Evolutionary conservation across 345 rosid genomes (phyloP).

Genomic region (Citrus hindsii): DNA sequence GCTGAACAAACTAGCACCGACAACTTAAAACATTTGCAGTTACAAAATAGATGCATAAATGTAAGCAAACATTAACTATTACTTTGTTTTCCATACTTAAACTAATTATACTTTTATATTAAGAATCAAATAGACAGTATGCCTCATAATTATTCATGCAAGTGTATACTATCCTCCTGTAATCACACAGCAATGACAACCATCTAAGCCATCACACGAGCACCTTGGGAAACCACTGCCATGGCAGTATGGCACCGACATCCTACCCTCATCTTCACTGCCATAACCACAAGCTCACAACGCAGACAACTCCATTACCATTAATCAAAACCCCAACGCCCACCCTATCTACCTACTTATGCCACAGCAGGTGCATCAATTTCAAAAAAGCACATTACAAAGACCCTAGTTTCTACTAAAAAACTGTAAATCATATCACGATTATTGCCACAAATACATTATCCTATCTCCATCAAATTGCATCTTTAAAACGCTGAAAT

Average conservation of each 20-base stretch:
- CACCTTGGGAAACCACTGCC: not conserved
- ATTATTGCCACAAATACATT: not conserved
- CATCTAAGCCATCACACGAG: not conserved
- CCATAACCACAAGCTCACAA: not conserved
- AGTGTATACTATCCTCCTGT: not conserved
- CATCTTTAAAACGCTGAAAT: not conserved
- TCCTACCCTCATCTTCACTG: not conserved
- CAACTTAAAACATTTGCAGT: not conserved
- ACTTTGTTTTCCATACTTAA: not conserved
- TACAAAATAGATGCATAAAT: not conserved
- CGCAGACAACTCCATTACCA: not conserved
- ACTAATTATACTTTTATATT: not conserved
- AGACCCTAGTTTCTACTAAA: not conserved
- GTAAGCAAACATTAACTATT: not conserved
- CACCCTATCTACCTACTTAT: not conserved
- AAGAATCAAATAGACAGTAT: not conserved
- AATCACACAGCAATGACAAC: not conserved
- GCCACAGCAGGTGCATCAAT: not conserved
- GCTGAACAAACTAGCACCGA: not conserved
- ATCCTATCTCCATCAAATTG: not conserved
- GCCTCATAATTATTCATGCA: not conserved
- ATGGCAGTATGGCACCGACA: not conserved
- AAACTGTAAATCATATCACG: not conserved
- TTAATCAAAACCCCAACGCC: not conserved
- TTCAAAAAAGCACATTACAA: not conserved